These are phyloP conservation scores for Myxozyma sirexii DNA, from an alignment of 805 yeast species.

Conservation along the genomic window DNA sequence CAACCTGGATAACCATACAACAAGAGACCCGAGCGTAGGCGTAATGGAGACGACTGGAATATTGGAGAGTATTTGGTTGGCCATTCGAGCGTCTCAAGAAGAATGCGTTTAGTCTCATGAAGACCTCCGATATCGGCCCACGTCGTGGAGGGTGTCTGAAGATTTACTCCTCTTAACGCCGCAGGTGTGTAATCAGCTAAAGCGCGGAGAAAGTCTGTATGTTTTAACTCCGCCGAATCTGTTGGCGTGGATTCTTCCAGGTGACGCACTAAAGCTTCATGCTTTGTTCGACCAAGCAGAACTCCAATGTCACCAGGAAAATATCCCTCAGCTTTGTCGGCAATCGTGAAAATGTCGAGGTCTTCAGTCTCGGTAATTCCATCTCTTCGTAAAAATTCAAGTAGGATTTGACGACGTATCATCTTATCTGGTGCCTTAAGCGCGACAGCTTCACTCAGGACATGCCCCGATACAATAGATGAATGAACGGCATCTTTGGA, in stretches of 20 bases:
- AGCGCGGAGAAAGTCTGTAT: constrained; percentile 56
- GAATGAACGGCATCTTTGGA: constrained; percentile 68
- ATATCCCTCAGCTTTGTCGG: constrained; percentile 82
- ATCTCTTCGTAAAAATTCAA: constrained; percentile 42
- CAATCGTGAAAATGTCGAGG: constrained; percentile 54
- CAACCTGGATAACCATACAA: constrained; percentile 97
- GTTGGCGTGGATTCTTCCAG: constrained; percentile 16
- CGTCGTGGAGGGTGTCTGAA: constrained; percentile 70
- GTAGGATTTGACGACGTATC: constrained; percentile 54
- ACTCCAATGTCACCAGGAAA: constrained; percentile 79
- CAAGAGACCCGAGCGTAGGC: constrained; percentile 86
- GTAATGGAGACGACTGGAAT: constrained; percentile 82
- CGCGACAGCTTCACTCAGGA: constrained; percentile 63
- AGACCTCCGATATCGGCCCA: constrained; percentile 95
- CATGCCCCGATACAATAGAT: constrained; percentile 64
- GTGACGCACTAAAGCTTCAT: constrained; percentile 40
- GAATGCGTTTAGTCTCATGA: constrained; percentile 67
- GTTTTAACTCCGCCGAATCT: constrained; percentile 30
- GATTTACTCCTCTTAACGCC: constrained; percentile 79
- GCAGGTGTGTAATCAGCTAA: constrained; percentile 76
- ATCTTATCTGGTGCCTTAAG: constrained; percentile 71
- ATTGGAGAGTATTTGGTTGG: constrained; percentile 96
- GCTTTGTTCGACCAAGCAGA: constrained; percentile 62
- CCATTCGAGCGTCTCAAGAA: constrained; percentile 93
- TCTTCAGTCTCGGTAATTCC: background rate